These are phyloP conservation scores for Gynochthodes officinalis DNA, from an alignment of 257 asterid genomes.

Conservation along the genomic window DNA sequence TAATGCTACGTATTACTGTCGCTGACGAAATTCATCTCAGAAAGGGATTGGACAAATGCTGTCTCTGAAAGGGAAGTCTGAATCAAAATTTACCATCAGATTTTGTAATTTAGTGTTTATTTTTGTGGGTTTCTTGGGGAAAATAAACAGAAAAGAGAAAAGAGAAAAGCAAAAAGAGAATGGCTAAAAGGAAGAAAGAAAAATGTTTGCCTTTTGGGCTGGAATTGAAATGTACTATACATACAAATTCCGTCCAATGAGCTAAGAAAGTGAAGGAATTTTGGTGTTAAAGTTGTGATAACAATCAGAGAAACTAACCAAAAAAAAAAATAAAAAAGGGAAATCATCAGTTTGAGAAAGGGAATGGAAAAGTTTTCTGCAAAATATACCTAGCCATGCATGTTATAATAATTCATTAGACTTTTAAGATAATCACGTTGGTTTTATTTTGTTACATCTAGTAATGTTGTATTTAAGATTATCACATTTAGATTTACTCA, in stretches of 20 bases:
- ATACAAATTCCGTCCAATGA: not conserved
- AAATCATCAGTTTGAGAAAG: conserved; percentile 5
- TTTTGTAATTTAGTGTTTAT: not conserved
- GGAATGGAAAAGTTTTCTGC: not conserved
- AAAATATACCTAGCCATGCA: no score
- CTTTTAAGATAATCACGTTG: no score
- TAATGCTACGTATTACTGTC: not conserved
- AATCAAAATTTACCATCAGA: not conserved
- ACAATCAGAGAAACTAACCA: conserved; percentile 1
- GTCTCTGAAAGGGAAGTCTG: conserved; percentile 12
- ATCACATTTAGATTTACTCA: no score
- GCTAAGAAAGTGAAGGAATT: conserved; percentile 13
- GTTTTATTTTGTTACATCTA: no score
- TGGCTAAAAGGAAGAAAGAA: not conserved
- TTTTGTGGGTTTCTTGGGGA: not conserved
- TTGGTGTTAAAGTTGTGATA: conserved; percentile 10
- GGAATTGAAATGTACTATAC: conserved; percentile 16
- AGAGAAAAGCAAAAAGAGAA: not conserved
- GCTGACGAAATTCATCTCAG: conserved; percentile 19
- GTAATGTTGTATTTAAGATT: no score
- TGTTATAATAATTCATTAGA: no score
- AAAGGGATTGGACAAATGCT: conserved; percentile 28
- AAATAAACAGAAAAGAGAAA: not conserved
- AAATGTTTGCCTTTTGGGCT: conserved; percentile 1
- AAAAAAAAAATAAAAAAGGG: no score